Evolutionary conservation across 768 basidiomycete genomes (phyloP).

Genomic region (Amanita fuliginea): DNA sequence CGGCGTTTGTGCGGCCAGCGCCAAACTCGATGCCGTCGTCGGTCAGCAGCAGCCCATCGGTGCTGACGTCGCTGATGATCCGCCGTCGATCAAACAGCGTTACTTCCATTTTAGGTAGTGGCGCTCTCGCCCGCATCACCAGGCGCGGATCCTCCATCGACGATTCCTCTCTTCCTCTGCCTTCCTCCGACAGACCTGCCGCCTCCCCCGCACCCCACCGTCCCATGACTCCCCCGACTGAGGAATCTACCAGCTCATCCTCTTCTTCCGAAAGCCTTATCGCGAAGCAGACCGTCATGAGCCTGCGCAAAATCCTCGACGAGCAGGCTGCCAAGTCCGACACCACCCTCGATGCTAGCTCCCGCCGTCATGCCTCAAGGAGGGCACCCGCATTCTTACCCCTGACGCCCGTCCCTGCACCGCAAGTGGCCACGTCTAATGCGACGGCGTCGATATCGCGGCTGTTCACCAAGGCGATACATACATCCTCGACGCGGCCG

Average conservation of each 20-base stretch:
- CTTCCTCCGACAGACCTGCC: neutral
- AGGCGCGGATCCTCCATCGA: conserved; percentile 1
- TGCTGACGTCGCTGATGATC: conserved; percentile 18
- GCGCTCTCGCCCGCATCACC: conserved; percentile 3
- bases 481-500: conserved; percentile 51
- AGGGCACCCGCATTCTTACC: conserved; percentile 27
- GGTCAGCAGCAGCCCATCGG: conserved; percentile 17
- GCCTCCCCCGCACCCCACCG: conserved; percentile 14
- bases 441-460: conserved; percentile 73
- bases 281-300: conserved; percentile 54
- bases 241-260: conserved; percentile 47
- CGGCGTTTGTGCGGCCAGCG: conserved; percentile 37
- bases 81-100: conserved; percentile 23
- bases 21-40: conserved; percentile 23
- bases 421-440: conserved; percentile 51
- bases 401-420: conserved; percentile 39
- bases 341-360: neutral
- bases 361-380: neutral
- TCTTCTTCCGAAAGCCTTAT: conserved; percentile 42
- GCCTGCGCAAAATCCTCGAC: conserved; percentile 61
- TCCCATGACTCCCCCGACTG: conserved; percentile 44
- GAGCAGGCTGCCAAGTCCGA: conserved; percentile 27
- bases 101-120: conserved; percentile 17
- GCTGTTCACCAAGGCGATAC: conserved; percentile 53
- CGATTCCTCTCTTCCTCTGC: neutral